A percentile compares a stretch with the other conserved stretches of the same genome.
Conservation (phyloP, 2,329 filamentous ascomycete species). For the Colletotrichum sp. region DNA sequence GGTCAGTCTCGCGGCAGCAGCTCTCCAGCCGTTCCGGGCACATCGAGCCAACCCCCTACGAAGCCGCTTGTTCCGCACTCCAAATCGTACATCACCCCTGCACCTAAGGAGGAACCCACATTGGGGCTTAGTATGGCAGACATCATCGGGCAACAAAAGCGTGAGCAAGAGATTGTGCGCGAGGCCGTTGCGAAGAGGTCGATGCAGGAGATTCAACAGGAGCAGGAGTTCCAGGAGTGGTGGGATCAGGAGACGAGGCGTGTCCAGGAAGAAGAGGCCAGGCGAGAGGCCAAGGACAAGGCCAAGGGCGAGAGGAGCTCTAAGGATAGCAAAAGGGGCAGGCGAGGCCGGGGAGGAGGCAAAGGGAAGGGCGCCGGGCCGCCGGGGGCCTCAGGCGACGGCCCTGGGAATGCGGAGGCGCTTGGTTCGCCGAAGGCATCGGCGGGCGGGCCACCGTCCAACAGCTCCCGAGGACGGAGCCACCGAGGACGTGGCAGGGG, state of each 20-base stretch:
- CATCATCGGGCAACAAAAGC: slow-evolving; percentile 86
- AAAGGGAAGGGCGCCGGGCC: neutral
- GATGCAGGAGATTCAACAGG: slow-evolving; percentile 92
- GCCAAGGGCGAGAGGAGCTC: slow-evolving; percentile 43
- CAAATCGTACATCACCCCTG: slow-evolving; percentile 61
- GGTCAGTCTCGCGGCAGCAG: slow-evolving; percentile 54
- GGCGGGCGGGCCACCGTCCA: neutral
- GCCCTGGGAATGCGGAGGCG: neutral
- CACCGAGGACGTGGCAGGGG: slow-evolving; percentile 10
- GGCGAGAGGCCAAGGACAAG: slow-evolving; percentile 43
- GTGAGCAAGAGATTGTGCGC: slow-evolving; percentile 80
- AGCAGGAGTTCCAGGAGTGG: slow-evolving; percentile 97
- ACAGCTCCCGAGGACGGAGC: slow-evolving; percentile 2
- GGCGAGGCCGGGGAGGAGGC: slow-evolving; percentile 27
- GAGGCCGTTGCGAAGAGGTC: slow-evolving; percentile 89
- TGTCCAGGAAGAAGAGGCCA: slow-evolving; percentile 66
- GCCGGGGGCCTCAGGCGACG: neutral
- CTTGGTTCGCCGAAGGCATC: neutral
- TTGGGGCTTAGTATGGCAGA: slow-evolving; percentile 80
- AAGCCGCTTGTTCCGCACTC: slow-evolving; percentile 61
- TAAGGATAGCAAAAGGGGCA: slow-evolving; percentile 10
- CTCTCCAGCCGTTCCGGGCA: slow-evolving; percentile 30
- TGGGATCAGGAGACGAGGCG: slow-evolving; percentile 86
- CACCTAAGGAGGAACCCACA: slow-evolving; percentile 65
- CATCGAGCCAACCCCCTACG: slow-evolving; percentile 32